Percentiles rank a stretch among this genome's conserved stretches.
These are phyloP conservation scores for Acephala macrosclerotiorum DNA, from an alignment of 2,329 filamentous ascomycete genomes.

Conservation along the genomic window DNA sequence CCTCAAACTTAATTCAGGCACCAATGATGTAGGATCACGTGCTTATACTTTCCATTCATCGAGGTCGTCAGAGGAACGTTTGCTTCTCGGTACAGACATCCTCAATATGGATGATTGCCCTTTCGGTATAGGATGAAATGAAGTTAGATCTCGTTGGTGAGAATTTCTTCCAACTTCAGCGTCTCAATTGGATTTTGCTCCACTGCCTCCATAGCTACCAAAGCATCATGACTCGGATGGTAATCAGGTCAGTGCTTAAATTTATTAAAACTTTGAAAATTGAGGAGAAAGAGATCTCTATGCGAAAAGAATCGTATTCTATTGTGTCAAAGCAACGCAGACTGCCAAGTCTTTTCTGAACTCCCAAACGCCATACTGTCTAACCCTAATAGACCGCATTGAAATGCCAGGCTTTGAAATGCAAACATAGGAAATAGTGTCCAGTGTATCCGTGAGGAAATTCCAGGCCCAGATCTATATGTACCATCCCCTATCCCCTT, in stretches of 20 bases:
- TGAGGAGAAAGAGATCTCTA: not conserved
- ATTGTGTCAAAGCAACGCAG: constrained; percentile 2
- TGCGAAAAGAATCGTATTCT: not conserved
- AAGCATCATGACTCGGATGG: no score
- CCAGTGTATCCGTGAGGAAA: not conserved
- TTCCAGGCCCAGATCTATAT: constrained; percentile 3
- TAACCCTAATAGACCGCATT: not conserved
- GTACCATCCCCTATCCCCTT: not conserved
- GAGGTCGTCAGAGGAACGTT: no score
- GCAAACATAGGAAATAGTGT: not conserved
- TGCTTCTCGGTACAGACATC: no score
- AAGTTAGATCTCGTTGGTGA: no score
- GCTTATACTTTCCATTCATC: not conserved
- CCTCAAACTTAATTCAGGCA: constrained; percentile 9
- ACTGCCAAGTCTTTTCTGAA: constrained; percentile 8
- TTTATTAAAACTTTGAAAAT: not conserved
- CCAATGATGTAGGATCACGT: not conserved
- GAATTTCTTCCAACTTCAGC: no score
- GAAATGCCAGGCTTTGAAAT: not conserved
- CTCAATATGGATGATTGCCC: no score
- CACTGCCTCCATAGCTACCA: no score
- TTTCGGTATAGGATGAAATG: no score
- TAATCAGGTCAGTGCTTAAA: not conserved
- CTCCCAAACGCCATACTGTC: constrained; percentile 20
- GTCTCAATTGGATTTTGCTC: no score